Percentiles rank a stretch among this genome's conserved stretches.
Conservation (phyloP, 1,284 basidiomycete species). For the Apiotrichum sp. region DNA sequence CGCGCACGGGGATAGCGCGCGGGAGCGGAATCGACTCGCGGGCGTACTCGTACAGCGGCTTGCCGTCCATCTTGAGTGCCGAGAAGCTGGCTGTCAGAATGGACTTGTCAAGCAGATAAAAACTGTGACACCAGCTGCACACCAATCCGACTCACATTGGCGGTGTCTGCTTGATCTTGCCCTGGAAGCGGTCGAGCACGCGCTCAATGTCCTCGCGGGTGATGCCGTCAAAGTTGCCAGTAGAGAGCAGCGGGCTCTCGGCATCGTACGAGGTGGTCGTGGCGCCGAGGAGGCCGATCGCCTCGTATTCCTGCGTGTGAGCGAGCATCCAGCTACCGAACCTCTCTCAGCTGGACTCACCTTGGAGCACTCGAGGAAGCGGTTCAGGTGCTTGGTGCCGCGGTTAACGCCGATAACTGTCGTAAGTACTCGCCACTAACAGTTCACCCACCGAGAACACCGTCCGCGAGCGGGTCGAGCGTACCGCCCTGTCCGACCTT, state of each 20-base stretch:
- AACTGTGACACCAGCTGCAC: too few relatives aligned
- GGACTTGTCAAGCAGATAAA: not conserved
- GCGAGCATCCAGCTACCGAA: too few relatives aligned
- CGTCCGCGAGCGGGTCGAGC: constrained; percentile 84
- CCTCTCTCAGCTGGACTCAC: constrained; percentile 50
- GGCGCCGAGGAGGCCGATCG: constrained; percentile 85
- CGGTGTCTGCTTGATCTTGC: constrained; percentile 81
- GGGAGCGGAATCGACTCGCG: constrained; percentile 83
- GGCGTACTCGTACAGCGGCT: constrained; percentile 92
- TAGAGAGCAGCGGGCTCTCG: constrained; percentile 68
- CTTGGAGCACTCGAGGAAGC: constrained; percentile 88
- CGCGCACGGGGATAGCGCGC: constrained; percentile 82
- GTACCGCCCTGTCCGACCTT: constrained; percentile 56
- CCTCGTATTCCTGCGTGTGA: constrained; percentile 69
- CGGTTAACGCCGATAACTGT: constrained; percentile 83
- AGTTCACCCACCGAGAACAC: constrained; percentile 57
- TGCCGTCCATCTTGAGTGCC: constrained; percentile 97
- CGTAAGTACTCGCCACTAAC: not conserved
- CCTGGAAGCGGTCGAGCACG: constrained; percentile 70
- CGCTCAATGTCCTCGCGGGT: constrained; percentile 68
- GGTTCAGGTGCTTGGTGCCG: constrained; percentile 79
- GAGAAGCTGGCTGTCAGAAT: constrained; percentile 65
- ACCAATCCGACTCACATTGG: constrained; percentile 64
- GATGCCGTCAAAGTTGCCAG: constrained; percentile 76
- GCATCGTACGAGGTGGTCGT: constrained; percentile 94